Evolutionary conservation across 1,284 basidiomycete species (phyloP).

Genomic region (Xerocomus cyaneibrunnescens): DNA sequence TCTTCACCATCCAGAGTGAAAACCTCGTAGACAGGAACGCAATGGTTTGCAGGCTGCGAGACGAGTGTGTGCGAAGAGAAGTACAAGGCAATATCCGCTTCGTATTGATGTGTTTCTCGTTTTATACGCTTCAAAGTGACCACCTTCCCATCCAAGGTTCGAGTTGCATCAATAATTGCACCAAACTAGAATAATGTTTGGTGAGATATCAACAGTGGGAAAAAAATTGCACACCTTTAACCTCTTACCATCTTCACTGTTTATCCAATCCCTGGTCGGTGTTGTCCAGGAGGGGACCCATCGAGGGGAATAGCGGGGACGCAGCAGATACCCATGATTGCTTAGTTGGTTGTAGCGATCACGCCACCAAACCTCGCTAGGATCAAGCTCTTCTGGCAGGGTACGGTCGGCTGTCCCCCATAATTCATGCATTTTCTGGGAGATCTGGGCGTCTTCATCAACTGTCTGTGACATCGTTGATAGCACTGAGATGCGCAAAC

Average conservation of each 20-base stretch:
- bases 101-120: neutral
- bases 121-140: neutral
- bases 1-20: neutral
- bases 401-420: neutral
- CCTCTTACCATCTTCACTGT: slow-evolving; percentile 1
- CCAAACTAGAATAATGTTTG: neutral
- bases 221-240: neutral
- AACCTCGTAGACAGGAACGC: neutral
- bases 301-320: neutral
- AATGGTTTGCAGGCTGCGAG: neutral
- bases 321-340: neutral
- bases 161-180: neutral
- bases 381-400: neutral
- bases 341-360: neutral
- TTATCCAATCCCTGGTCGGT: neutral
- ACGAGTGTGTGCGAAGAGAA: neutral
- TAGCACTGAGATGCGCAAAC: too few relatives aligned
- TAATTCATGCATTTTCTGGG: neutral
- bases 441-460: neutral
- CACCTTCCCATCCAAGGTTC: neutral
- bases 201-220: neutral
- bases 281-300: slow-evolving; percentile 3
- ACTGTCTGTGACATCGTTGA: neutral
- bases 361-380: slow-evolving; percentile 3
- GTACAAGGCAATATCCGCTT: neutral